A percentile compares a stretch with the other conserved stretches of the same genome.
phyloP scores from a whole-genome alignment of 2,329 filamentous ascomycete genomes.

The Fusarium anguioides region DNA sequence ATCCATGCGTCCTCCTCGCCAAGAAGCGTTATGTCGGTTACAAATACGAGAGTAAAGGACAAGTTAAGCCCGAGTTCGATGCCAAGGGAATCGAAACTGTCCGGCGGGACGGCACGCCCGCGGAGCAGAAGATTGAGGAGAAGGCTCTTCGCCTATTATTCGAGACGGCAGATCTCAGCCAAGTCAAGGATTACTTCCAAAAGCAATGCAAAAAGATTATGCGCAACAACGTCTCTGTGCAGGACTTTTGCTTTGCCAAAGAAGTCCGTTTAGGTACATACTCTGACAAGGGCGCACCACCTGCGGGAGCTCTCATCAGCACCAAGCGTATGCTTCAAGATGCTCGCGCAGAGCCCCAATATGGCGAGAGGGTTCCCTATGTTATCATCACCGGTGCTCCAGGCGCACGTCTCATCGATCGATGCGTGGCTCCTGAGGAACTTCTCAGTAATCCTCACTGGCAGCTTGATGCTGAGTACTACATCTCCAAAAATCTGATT shows the following conservation, averaged over 20 bases:
- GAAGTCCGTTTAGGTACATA: constrained; percentile 94
- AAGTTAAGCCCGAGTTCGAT: constrained; percentile 88
- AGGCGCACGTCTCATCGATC: constrained; percentile 85
- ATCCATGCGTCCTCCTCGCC: constrained; percentile 90
- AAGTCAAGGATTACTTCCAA: constrained; percentile 92
- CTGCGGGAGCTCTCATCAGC: constrained; percentile 89
- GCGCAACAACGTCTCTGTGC: constrained; percentile 85
- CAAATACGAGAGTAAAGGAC: constrained; percentile 86
- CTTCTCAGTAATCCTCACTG: constrained; percentile 80
- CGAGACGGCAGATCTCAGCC: constrained; percentile 86
- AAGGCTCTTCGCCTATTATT: constrained; percentile 90
- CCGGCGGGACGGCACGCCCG: constrained; percentile 91
- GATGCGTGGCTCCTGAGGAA: constrained; percentile 88
- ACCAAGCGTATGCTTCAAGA: constrained; percentile 88
- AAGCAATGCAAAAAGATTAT: constrained; percentile 92
- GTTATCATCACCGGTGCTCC: constrained; percentile 92
- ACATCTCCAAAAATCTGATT: constrained; percentile 95
- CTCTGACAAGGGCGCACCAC: constrained; percentile 77
- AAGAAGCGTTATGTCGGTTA: constrained; percentile 99
- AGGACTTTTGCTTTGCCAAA: constrained; percentile 95
- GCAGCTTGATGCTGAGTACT: constrained; percentile 93
- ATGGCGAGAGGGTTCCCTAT: constrained; percentile 94
- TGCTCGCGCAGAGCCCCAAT: constrained; percentile 87
- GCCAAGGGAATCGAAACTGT: constrained; percentile 99
- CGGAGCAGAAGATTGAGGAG: constrained; percentile 96